Evolutionary conservation across 2,329 filamentous ascomycete genomes (phyloP), one percentile per base, ranked within the genome.

Genomic region (Neonectria punicea): DNA sequence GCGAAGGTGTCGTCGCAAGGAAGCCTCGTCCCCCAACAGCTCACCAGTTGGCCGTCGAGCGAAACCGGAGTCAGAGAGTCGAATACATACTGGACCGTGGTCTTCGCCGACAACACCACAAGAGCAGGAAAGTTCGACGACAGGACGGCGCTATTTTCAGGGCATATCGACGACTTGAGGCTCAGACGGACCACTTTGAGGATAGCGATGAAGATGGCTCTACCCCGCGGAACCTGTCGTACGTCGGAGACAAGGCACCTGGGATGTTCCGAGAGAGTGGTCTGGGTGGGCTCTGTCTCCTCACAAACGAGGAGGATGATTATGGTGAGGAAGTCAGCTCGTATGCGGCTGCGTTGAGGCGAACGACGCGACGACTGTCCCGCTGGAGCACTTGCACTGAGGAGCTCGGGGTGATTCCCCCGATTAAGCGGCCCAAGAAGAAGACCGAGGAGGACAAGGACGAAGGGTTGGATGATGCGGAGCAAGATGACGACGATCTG

Each of bases 71-170:
- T 66, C 89, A 93, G 73, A 89, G 92, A 6, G 92, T 95, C n/a
- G 91, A 94, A 73, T 91, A 94, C 73, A 92, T 93, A 56, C 86
- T 96, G 16, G 90, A 93, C 70, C 88, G 90, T n/a, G 90, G 91
- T 32, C 82, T 95, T 36, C 88, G 91, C 53, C 86, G 84, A 68
- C 84, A 88, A 56, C 90, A 94, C 74, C 87, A 89, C 74, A 83
- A 83, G 60, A 86, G 89, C 13, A 87, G 89, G 51, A 89, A 89
- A 71, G 74, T 80, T 18, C 87, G 92, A 5, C 86, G 87, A 20
- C 82, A 85, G 58, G 89, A 93, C 63, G 91, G 92, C 13, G 84
- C 88, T 9, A 85, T 95, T 58, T 82, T 90, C 69, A 85, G 91
- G 46, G 87, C 91, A 1, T 89, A 89, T 78, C 86, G 86, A 61